Evolutionary conservation across 768 basidiomycete species (phyloP).

Genomic region (Russula sp.): DNA sequence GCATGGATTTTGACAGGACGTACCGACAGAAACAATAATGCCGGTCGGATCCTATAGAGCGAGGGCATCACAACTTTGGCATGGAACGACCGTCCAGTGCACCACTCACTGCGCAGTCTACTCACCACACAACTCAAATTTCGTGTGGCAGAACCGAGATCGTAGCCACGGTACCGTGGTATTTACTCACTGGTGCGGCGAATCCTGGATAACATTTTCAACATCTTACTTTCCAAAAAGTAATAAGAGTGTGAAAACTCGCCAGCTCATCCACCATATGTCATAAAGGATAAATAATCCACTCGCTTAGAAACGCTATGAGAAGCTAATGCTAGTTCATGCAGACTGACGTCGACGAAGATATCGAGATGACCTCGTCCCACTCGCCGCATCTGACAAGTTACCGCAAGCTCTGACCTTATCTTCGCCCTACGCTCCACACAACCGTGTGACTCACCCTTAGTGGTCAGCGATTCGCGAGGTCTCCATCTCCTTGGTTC

Average conservation of each 20-base stretch:
- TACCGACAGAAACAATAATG: not conserved
- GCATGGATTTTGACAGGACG: too few relatives aligned
- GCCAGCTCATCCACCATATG: not conserved
- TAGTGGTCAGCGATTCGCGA: not conserved
- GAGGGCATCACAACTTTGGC: not conserved
- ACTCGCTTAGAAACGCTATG: not conserved
- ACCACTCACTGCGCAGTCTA: not conserved
- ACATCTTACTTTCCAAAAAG: too few relatives aligned
- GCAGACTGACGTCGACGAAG: conserved; percentile 8
- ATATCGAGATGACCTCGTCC: not conserved
- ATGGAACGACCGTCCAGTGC: not conserved
- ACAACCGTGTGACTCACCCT: not conserved
- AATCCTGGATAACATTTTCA: not conserved
- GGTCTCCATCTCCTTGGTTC: not conserved
- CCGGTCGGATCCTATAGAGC: not conserved
- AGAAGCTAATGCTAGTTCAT: not conserved
- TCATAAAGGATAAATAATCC: not conserved
- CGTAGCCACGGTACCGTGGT: too few relatives aligned
- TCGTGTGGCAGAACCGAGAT: too few relatives aligned
- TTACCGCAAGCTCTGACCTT: not conserved
- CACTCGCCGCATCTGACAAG: not conserved
- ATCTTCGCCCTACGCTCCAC: not conserved
- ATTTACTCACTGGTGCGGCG: too few relatives aligned
- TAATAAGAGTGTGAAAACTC: not conserved
- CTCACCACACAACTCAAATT: too few relatives aligned